A percentile compares a stretch with the other conserved stretches of the same genome.
These are phyloP conservation scores for Niveomyces coronatus DNA, from an alignment of 2,329 filamentous ascomycete genomes.

Conservation along the genomic window DNA sequence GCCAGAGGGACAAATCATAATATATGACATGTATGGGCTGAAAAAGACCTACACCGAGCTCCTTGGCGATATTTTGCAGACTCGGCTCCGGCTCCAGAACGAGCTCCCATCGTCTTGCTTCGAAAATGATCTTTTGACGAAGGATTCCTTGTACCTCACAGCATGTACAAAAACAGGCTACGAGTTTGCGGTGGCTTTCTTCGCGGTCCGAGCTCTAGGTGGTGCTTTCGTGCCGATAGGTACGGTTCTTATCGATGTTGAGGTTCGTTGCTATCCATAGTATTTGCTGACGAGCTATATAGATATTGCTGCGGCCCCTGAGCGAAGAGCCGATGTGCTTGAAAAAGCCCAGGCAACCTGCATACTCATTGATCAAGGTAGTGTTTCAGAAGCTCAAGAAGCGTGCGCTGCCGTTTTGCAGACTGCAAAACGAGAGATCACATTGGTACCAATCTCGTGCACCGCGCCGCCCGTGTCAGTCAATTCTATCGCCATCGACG, in stretches of 20 bases:
- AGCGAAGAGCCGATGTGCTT: slow-evolving; percentile 13
- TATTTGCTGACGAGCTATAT: background rate
- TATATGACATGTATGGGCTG: slow-evolving; percentile 13
- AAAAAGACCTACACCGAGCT: slow-evolving; percentile 14
- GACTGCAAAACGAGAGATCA: background rate
- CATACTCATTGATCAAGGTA: slow-evolving; percentile 9
- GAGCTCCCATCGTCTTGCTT: slow-evolving; percentile 7
- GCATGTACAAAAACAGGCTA: slow-evolving; percentile 14
- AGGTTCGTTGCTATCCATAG: background rate
- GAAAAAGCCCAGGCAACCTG: slow-evolving; percentile 5
- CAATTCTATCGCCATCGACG: slow-evolving; percentile 8
- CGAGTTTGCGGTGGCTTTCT: slow-evolving; percentile 17
- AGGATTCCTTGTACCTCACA: slow-evolving; percentile 9
- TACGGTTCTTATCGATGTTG: background rate
- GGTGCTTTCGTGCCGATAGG: slow-evolving; percentile 13
- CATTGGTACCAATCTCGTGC: background rate
- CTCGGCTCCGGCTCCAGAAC: slow-evolving; percentile 8
- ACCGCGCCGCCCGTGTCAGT: background rate
- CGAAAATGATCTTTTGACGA: slow-evolving; percentile 6
- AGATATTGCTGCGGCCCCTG: slow-evolving; percentile 2
- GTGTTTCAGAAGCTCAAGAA: background rate
- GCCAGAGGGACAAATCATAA: slow-evolving; percentile 1
- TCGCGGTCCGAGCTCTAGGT: slow-evolving; percentile 13
- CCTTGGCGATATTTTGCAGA: slow-evolving; percentile 14
- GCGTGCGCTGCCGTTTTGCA: too few species aligned